These are phyloP conservation scores for Globisporangium solare DNA, from an alignment of 352 stramenopile species.

Conservation along the genomic window DNA sequence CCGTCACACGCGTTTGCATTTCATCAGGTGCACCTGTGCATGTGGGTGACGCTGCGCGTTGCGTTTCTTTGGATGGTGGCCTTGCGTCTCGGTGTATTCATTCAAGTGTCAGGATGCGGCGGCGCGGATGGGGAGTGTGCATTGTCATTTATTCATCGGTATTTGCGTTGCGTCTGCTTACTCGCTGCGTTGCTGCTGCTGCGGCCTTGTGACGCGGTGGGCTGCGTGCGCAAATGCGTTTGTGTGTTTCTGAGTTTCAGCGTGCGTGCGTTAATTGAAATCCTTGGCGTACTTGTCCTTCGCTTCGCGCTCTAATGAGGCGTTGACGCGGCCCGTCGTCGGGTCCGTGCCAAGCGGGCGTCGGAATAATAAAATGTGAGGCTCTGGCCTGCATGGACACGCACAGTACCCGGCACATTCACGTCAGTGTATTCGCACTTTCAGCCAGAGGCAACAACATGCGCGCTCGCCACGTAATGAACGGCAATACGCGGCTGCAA, in stretches of 20 bases:
- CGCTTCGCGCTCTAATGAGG: slow-evolving; percentile 91
- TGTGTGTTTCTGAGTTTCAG: not conserved
- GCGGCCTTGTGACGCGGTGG: not conserved
- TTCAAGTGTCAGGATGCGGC: no score
- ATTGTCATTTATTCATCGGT: no score
- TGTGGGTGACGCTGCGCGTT: no score
- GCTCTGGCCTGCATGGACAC: slow-evolving; percentile 85
- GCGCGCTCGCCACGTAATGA: not conserved
- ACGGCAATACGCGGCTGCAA: not conserved
- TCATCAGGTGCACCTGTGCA: no score
- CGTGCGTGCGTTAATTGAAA: slow-evolving; percentile 39
- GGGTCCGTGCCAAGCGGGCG: slow-evolving; percentile 96
- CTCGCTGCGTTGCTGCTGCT: not conserved
- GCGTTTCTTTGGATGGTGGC: no score
- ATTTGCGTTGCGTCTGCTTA: no score
- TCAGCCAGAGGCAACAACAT: no score
- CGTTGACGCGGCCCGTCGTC: slow-evolving; percentile 92
- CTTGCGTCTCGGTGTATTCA: no score
- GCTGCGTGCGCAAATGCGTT: no score
- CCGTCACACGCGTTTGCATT: no score
- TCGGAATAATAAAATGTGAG: slow-evolving; percentile 99
- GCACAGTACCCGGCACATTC: not conserved
- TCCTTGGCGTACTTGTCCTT: slow-evolving; percentile 95
- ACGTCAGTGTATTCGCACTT: not conserved
- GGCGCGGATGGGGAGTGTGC: no score